Conservation (phyloP, 495 filamentous ascomycete species). For the Astrothelium subdiscretum region DNA sequence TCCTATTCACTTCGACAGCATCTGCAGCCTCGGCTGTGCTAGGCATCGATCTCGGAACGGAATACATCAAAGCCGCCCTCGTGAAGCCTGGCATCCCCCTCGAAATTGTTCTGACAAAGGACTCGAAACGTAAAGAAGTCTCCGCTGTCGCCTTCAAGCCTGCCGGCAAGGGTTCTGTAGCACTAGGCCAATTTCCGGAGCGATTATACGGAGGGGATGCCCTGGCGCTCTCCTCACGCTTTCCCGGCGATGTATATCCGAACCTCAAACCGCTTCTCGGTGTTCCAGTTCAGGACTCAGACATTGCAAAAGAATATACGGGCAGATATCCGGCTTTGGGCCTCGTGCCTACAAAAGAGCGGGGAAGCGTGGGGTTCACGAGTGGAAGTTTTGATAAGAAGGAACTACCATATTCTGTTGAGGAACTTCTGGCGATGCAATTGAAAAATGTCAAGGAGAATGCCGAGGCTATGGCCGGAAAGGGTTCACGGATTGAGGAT, state of each 20-base stretch:
- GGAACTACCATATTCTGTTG: constrained; percentile 66
- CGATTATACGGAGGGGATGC: constrained; percentile 87
- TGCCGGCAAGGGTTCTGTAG: constrained; percentile 36
- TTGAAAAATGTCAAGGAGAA: constrained; percentile 78
- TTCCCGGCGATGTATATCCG: constrained; percentile 84
- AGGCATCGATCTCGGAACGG: constrained; percentile 88
- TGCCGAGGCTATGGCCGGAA: constrained; percentile 75
- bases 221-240: constrained; percentile 71
- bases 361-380: constrained; percentile 63
- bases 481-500: constrained; percentile 59
- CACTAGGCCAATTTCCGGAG: constrained; percentile 62
- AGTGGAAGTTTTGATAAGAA: constrained; percentile 56
- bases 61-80: constrained; percentile 91
- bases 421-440: constrained; percentile 96
- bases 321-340: constrained; percentile 59
- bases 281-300: constrained; percentile 37
- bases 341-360: constrained; percentile 42
- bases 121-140: constrained; percentile 90
- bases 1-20: constrained; percentile 41
- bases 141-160: constrained; percentile 93
- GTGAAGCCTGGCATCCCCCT: constrained; percentile 97
- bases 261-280: constrained; percentile 86
- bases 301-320: constrained; percentile 52
- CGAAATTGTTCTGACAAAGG: constrained; percentile 97
- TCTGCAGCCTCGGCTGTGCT: constrained; percentile 61